Evolutionary conservation across 148 eudicot genomes (phyloP).

Genomic region (Amaranthus cruentus): DNA sequence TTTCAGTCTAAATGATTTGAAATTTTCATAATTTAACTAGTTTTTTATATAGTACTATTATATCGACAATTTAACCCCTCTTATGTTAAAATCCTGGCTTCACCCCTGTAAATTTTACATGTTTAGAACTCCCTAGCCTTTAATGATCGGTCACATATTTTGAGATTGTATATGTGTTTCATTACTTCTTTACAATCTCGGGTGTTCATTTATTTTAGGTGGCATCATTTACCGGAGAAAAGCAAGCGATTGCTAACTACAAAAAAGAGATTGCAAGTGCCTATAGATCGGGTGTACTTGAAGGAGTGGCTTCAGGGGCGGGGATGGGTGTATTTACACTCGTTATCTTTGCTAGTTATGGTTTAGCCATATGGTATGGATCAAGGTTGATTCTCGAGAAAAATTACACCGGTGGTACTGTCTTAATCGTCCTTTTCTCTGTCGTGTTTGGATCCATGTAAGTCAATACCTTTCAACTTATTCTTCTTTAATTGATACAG

Average conservation of each 20-base stretch:
- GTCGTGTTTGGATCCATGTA: conserved; percentile 61
- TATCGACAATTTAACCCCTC: too few species aligned
- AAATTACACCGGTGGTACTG: conserved; percentile 51
- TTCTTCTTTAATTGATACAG: neutral
- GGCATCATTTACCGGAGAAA: conserved; percentile 70
- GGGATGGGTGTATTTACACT: conserved; percentile 44
- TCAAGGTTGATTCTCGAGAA: conserved; percentile 48
- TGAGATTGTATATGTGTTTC: neutral
- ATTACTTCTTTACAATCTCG: neutral
- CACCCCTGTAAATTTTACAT: too few species aligned
- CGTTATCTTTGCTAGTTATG: conserved; percentile 37
- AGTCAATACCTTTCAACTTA: conserved; percentile 14
- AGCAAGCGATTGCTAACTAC: conserved; percentile 41
- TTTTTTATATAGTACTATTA: too few species aligned
- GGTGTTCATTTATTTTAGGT: conserved; percentile 32
- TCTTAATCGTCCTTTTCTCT: conserved; percentile 47
- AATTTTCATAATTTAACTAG: too few species aligned
- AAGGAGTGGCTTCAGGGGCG: conserved; percentile 50
- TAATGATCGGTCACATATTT: neutral
- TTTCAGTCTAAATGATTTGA: neutral
- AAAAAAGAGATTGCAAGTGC: conserved; percentile 36
- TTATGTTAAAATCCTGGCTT: too few species aligned
- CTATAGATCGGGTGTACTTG: conserved; percentile 42
- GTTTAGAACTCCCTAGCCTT: too few species aligned
- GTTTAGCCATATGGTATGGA: conserved; percentile 67